Evolutionary conservation across 78 protist genomes (phyloP).

Genomic region (Ministeria vibrans): DNA sequence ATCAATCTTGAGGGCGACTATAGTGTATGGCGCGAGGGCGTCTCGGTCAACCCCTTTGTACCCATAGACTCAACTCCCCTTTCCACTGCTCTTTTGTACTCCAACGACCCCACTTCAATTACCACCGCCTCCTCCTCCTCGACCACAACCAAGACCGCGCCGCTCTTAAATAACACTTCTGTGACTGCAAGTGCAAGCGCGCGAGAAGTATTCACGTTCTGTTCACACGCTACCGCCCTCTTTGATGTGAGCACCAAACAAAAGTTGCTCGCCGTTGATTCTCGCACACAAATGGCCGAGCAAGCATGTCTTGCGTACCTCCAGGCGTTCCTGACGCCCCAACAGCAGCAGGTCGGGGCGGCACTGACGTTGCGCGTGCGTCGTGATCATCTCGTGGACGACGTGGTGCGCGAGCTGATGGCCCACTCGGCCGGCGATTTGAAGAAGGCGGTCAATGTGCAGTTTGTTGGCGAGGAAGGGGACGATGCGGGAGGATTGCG

Average conservation of each 20-base stretch:
- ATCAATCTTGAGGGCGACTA: background rate
- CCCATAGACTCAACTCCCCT: no score
- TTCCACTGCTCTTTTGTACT: no score
- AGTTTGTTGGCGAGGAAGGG: slow-evolving; percentile 48
- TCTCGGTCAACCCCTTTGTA: no score
- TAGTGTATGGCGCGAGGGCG: background rate
- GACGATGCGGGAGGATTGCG: slow-evolving; percentile 96
- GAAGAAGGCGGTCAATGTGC: background rate
- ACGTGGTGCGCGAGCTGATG: background rate
- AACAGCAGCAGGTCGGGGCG: no score
- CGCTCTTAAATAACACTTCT: no score
- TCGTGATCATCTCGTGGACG: background rate
- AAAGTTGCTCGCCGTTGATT: background rate
- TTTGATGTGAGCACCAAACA: background rate
- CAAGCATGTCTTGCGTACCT: background rate
- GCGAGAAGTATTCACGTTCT: background rate
- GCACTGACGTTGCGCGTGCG: background rate
- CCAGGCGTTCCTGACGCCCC: background rate
- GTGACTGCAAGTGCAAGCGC: no score
- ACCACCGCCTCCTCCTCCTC: no score
- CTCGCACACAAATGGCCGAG: background rate
- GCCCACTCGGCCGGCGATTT: background rate
- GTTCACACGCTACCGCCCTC: background rate
- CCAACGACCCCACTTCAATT: no score
- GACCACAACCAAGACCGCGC: no score